These are phyloP conservation scores for Rugonectria rugulosa DNA, from an alignment of 2,329 filamentous ascomycete genomes.

Conservation along the genomic window DNA sequence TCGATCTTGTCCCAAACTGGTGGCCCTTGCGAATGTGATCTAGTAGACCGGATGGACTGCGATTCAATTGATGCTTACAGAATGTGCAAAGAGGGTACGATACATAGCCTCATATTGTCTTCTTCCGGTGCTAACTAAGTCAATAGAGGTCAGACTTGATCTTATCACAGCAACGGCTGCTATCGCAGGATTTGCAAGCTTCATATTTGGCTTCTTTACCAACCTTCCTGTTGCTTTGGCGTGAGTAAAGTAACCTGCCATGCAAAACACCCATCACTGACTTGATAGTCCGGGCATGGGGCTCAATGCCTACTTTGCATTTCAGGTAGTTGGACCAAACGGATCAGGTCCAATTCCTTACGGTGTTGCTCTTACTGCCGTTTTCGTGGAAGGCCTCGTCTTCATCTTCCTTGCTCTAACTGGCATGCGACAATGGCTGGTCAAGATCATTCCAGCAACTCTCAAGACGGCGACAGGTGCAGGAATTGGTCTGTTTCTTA, in stretches of 20 bases:
- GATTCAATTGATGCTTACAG: slow-evolving; percentile 55
- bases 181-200: slow-evolving; percentile 71
- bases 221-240: slow-evolving; percentile 30
- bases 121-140: neutral
- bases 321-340: slow-evolving; percentile 70
- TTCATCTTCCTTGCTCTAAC: slow-evolving; percentile 78
- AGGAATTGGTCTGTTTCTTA: slow-evolving; percentile 80
- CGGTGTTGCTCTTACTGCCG: slow-evolving; percentile 75
- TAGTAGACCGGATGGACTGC: slow-evolving; percentile 42
- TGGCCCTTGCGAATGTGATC: slow-evolving; percentile 24
- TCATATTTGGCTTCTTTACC: slow-evolving; percentile 27
- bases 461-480: slow-evolving; percentile 84
- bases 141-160: slow-evolving; percentile 68
- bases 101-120: too few relatives aligned
- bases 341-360: slow-evolving; percentile 77
- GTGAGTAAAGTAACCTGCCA: slow-evolving; percentile 11
- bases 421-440: slow-evolving; percentile 85
- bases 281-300: slow-evolving; percentile 49
- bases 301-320: slow-evolving; percentile 83
- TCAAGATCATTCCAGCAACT: slow-evolving; percentile 76
- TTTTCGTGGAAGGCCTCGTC: slow-evolving; percentile 82
- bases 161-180: slow-evolving; percentile 81
- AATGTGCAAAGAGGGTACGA: slow-evolving; percentile 48
- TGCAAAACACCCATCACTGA: slow-evolving; percentile 64
- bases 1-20: slow-evolving; percentile 28